These are phyloP conservation scores for Anaeramoeba flamelloides DNA, from an alignment of 78 protist species.

Conservation along the genomic window DNA sequence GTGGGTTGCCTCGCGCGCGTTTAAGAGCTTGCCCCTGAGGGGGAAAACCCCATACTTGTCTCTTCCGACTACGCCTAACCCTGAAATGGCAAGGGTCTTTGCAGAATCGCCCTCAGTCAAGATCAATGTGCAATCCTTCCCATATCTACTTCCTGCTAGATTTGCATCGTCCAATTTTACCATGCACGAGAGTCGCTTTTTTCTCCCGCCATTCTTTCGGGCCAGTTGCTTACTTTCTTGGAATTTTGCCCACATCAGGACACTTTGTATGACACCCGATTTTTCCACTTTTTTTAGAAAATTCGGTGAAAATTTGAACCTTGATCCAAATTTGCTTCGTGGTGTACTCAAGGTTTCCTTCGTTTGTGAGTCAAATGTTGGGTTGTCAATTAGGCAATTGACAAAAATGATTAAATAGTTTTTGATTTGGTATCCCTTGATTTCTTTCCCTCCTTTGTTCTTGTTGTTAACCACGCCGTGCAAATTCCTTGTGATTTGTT, in stretches of 20 bases:
- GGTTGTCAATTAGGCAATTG: slow-evolving; percentile 83
- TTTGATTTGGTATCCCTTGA: slow-evolving; percentile 42
- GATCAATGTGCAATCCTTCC: slow-evolving; percentile 82
- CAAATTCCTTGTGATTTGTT: background rate
- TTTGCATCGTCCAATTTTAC: background rate
- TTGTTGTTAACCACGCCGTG: slow-evolving; percentile 31
- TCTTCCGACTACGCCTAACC: slow-evolving; percentile 68
- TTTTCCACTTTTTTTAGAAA: background rate
- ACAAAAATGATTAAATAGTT: slow-evolving; percentile 65
- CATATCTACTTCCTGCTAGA: background rate
- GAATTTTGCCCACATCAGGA: background rate
- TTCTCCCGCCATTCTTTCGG: background rate
- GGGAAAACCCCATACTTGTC: slow-evolving; percentile 97
- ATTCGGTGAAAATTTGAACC: background rate
- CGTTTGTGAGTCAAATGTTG: slow-evolving; percentile 90
- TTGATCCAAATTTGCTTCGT: background rate
- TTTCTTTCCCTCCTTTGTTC: slow-evolving; percentile 10
- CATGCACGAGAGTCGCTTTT: background rate
- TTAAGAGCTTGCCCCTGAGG: slow-evolving; percentile 87
- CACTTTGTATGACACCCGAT: background rate
- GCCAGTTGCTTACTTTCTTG: background rate
- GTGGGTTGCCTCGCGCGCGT: slow-evolving; percentile 79
- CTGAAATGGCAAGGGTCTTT: slow-evolving; percentile 49
- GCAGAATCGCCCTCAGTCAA: slow-evolving; percentile 96
- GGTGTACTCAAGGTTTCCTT: slow-evolving; percentile 67